Evolutionary conservation across 2,329 filamentous ascomycete species (phyloP), one percentile per base, ranked within the genome.

Genomic region (Alternaria atra): DNA sequence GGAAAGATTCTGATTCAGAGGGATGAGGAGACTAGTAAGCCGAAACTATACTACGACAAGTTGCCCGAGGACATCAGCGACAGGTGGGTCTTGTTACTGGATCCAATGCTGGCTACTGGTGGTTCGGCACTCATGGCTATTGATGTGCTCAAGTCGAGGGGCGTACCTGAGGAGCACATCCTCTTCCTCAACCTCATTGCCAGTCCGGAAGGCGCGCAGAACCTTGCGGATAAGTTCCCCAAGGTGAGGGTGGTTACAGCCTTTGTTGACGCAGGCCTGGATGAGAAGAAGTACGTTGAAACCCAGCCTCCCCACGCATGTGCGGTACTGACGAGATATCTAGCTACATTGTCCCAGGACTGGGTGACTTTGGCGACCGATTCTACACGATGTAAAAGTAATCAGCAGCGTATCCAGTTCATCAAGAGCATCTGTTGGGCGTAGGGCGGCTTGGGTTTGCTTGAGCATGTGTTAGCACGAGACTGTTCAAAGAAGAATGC

Each of bases 51-150:
- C 80, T 99, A 98, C 80, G 94, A 98, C 74, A 99, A 99, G 83
- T 86, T 99, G 37, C 95, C 95, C 6, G 90, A 93, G 76, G 95
- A 99, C 77, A 97, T 99, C 78, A 88, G 91, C 25, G 87, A 94
- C 55, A 85, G 95, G 78, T 99, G 95, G 94, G 94, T 97, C 35
- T 83, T 99, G 61, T 84, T 99, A 44, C 82, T 99, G 46, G 95
- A 99, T 77, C 95, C 95, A n/a, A 99, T 99, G 95, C 94, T 99
- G 81, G 95, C 95, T 59, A 99, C 95, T 70, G 94, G 93, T 69
- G 95, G 95, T 47, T 97, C 94, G 59, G 95, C 95, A 53, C 95
- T 93, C 58, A 97, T 99, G 92, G 95, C 95, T 30, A 94, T 98
- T 17, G 92, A 98, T 66, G 93, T 97, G 3, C 85, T 99, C 69